Base-by-base conservation (phyloP, 768 basidiomycete genomes). In the Sporobolomyces roseus region DNA sequence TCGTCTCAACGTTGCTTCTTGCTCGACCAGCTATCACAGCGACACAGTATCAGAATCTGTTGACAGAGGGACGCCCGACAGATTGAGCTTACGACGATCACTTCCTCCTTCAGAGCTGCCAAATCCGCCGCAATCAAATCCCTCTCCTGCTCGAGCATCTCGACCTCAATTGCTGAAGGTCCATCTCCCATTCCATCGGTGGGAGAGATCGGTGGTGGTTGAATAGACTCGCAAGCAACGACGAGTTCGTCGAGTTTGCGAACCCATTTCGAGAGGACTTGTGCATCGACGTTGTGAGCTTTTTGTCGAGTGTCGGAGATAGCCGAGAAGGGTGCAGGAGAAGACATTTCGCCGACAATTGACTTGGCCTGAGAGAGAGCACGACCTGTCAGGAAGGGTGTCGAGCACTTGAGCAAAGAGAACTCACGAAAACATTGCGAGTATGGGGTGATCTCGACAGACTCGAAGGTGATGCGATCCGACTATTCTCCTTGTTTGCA, bases 101-200 rank as follows among this genome's bases (percentile, higher is more conserved):
- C 36, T 19, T 64, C 68, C 12, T 60, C 63, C 48, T 65, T 69
- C 12, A 64, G 29, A 16, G 43, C 58, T 5, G 35, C 33, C 10
- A 69, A 29, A 29, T 69, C 58, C 3, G 68, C 68, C 1, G 68
- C 63, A 29, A 69, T 27, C 29, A 69, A 29, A 33, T 69, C 68
- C 35, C 68, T 55, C 38, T 69, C 68, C 50, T 69, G 63, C 45
- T 69, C 63, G 43, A 69, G 63, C 62, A 69, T 65, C 27, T 52
- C 62, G 1, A 61, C 36, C 32, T 69, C 68, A 29, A 69, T 58
- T 16, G 56, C 63, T 10, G 43, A 36, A 1, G 49, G 35, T 19
- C 25, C 41, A 2, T 30, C 43, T 25, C 58, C 58, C n/a, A n/a
- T n/a, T 33, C 27, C 12, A 7, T 16, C 33, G 23, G 17, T 14